Evolutionary conservation across 768 basidiomycete species (phyloP).

Genomic region (Leccinum subtestaceum): DNA sequence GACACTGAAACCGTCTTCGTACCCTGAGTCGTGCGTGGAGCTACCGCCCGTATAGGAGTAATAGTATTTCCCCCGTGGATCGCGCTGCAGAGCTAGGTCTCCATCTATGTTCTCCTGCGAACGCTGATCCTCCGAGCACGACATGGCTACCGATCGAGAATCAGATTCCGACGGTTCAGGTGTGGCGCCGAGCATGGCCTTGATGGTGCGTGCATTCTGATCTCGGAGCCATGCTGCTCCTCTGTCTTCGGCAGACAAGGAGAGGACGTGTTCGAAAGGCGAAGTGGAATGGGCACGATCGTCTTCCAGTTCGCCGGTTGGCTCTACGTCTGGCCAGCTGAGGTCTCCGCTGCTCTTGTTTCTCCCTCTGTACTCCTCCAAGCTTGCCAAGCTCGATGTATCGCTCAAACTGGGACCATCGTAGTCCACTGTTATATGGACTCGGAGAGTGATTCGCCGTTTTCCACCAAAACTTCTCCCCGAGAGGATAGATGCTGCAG

Average conservation of each 20-base stretch:
- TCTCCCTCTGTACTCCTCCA: slow-evolving; percentile 65
- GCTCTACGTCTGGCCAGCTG: slow-evolving; percentile 45
- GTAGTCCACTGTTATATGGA: slow-evolving; percentile 81
- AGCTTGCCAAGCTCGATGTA: slow-evolving; percentile 74
- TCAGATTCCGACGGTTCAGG: slow-evolving; percentile 62
- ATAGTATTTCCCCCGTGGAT: slow-evolving; percentile 69
- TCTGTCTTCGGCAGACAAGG: slow-evolving; percentile 55
- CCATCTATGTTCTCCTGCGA: slow-evolving; percentile 48
- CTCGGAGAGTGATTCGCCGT: slow-evolving; percentile 75
- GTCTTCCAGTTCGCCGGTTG: slow-evolving; percentile 53
- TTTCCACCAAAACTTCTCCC: slow-evolving; percentile 58
- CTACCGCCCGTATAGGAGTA: slow-evolving; percentile 62
- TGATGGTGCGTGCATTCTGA: slow-evolving; percentile 67
- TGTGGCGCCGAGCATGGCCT: slow-evolving; percentile 53
- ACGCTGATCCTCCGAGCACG: slow-evolving; percentile 28
- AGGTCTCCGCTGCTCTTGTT: slow-evolving; percentile 39
- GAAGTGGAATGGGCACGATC: slow-evolving; percentile 43
- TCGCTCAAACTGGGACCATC: slow-evolving; percentile 91
- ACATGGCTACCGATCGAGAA: slow-evolving; percentile 40
- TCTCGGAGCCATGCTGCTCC: slow-evolving; percentile 82
- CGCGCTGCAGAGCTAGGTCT: slow-evolving; percentile 64
- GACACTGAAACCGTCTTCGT: slow-evolving; percentile 47
- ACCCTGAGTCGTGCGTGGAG: slow-evolving; percentile 50
- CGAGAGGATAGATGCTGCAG: slow-evolving; percentile 71
- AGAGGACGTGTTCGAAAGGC: slow-evolving; percentile 32